Evolutionary conservation across 78 protist genomes (phyloP), one percentile per base, ranked within the genome.

Genomic region (Dictyostelium intermedium): DNA sequence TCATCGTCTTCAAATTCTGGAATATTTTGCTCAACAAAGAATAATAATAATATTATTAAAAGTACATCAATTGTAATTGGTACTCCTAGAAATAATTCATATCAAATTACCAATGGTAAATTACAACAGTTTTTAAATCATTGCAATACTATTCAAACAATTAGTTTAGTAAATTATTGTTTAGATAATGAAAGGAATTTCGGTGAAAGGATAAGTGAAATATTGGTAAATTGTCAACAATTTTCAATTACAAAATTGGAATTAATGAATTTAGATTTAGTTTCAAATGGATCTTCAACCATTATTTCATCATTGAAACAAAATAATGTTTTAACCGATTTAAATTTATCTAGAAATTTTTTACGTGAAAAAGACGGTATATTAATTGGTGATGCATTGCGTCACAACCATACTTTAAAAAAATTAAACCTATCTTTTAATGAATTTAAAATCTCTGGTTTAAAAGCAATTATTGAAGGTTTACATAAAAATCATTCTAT

Each of bases 241-340:
- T 10, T 4, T 27, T 16, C 25, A n/a, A 43, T 87, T 2, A 18
- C 53, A 11, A 45, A 60, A 30, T 30, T 87, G 23, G 92, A 87
- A 63, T 41, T 87, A 25, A 78, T 87, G 85, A 87, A 87, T 60
- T 56, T 87, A 35, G 92, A 87, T 50, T 30, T 87, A 27, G 92
- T 78, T 11, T 87, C 92, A 6, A 76, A 87, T 78, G 92, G 92
- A 1, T 39, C 92, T 8, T 9, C 73, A 18, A 5, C 32, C 8
- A 61, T 87, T 25, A 87, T 87, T 2, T 25, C 27, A n/a, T 14
- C 66, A 2, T 39, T 87, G 30, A 76, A 79, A 60, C 13, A 11
- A 3, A 87, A 87, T 78, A 35, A 14, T n/a, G 20, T 2, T 32
- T 27, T 87, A 18, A 61, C 72, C 0, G 85, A 87, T 39, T 34